These are phyloP conservation scores for Pseudogymnoascus sp. DNA, from an alignment of 2,329 filamentous ascomycete species.

Conservation along the genomic window DNA sequence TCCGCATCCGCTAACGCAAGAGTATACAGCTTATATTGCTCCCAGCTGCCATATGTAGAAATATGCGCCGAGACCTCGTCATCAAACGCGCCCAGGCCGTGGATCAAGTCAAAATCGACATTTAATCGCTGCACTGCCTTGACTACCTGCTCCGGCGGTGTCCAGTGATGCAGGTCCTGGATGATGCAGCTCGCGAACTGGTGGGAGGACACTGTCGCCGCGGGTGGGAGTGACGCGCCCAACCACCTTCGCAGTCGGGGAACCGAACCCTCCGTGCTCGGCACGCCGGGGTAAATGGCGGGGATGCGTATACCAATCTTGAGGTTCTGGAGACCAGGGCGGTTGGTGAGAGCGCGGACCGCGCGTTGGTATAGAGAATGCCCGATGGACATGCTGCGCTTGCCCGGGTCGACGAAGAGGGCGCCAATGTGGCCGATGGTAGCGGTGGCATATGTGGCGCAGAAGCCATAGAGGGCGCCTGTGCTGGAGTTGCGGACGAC, in stretches of 20 bases:
- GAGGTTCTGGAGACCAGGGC: conserved; percentile 65
- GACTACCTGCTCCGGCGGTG: conserved; percentile 53
- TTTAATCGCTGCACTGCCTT: conserved; percentile 44
- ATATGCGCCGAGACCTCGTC: conserved; percentile 55
- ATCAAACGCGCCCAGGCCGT: conserved; percentile 40
- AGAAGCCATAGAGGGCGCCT: conserved; percentile 83
- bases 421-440: conserved; percentile 63
- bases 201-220: conserved; percentile 60
- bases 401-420: conserved; percentile 80
- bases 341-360: conserved; percentile 63
- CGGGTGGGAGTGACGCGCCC: conserved; percentile 10
- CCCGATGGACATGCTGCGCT: conserved; percentile 83
- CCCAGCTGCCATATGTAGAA: conserved; percentile 53
- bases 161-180: conserved; percentile 51
- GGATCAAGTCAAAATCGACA: conserved; percentile 55
- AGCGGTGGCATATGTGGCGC: conserved; percentile 70
- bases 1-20: conserved; percentile 53
- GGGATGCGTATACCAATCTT: conserved; percentile 77
- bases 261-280: conserved; percentile 44
- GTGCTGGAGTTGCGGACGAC: conserved; percentile 93
- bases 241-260: conserved; percentile 63
- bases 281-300: conserved; percentile 79
- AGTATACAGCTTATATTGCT: conserved; percentile 58
- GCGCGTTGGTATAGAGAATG: conserved; percentile 82
- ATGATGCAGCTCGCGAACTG: conserved; percentile 58